phyloP scores from a whole-genome alignment of 2,329 filamentous ascomycete species.

The Alternaria ethzedia region DNA sequence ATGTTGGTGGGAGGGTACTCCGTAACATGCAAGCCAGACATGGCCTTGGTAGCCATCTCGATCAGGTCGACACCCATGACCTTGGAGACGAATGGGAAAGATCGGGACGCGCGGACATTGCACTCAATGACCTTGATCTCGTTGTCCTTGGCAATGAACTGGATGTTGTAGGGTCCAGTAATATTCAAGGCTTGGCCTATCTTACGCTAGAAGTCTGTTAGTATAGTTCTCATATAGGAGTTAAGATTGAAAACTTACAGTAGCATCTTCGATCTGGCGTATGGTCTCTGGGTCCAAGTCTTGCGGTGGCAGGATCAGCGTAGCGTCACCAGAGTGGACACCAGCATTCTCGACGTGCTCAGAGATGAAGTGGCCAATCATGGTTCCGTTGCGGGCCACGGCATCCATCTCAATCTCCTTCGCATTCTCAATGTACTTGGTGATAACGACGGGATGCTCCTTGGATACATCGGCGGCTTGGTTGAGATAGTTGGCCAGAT shows the following conservation, averaged over 20 bases:
- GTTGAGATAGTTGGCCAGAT: constrained; percentile 84
- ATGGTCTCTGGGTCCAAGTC: constrained; percentile 91
- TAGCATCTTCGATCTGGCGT: constrained; percentile 87
- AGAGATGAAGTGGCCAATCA: constrained; percentile 95
- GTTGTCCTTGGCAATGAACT: constrained; percentile 99
- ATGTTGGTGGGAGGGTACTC: constrained; percentile 82
- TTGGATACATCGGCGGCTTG: constrained; percentile 93
- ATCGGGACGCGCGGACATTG: constrained; percentile 94
- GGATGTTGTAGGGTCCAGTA: constrained; percentile 87
- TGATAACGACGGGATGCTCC: constrained; percentile 97
- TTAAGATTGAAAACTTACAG: too few relatives aligned
- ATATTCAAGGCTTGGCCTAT: too few relatives aligned
- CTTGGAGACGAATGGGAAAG: constrained; percentile 98
- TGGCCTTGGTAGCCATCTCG: constrained; percentile 97
- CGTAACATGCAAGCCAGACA: constrained; percentile 81
- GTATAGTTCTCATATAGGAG: too few relatives aligned
- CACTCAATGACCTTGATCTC: constrained; percentile 99
- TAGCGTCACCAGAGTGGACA: constrained; percentile 97
- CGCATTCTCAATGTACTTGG: constrained; percentile 98
- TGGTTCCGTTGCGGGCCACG: constrained; percentile 85
- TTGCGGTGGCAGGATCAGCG: constrained; percentile 91
- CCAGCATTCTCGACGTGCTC: constrained; percentile 99
- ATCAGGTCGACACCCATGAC: constrained; percentile 98
- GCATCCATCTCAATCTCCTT: constrained; percentile 99
- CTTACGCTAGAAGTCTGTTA: too few relatives aligned